phyloP scores from a whole-genome alignment of 1,139 yeast species.

The Pichia sp. region DNA sequence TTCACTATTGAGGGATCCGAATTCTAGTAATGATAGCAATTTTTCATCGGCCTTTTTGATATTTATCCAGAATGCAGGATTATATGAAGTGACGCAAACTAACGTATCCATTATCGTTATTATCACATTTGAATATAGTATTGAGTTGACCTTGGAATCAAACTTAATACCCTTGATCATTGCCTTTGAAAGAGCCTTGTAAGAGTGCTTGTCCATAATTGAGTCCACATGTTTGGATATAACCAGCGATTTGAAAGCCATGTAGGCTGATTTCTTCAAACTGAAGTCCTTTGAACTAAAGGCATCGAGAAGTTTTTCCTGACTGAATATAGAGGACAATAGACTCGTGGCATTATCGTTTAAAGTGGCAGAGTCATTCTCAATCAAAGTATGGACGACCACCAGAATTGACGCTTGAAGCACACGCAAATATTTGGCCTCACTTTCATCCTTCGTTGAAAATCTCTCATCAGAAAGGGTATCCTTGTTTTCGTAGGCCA shows the following conservation, averaged over 20 bases:
- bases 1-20: slow-evolving; percentile 52
- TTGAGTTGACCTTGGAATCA: slow-evolving; percentile 30
- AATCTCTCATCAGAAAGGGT: slow-evolving; percentile 75
- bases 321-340: slow-evolving; percentile 32
- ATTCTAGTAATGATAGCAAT: slow-evolving; percentile 41
- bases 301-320: slow-evolving; percentile 44
- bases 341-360: slow-evolving; percentile 22
- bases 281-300: slow-evolving; percentile 39
- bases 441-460: slow-evolving; percentile 61
- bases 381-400: slow-evolving; percentile 31
- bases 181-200: slow-evolving; percentile 46
- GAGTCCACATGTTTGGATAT: slow-evolving; percentile 9
- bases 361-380: slow-evolving; percentile 17
- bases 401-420: slow-evolving; percentile 49
- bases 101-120: slow-evolving; percentile 49
- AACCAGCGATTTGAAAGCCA: slow-evolving; percentile 33
- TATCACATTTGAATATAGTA: slow-evolving; percentile 43
- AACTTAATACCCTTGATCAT: slow-evolving; percentile 50
- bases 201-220: slow-evolving; percentile 32
- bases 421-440: slow-evolving; percentile 61
- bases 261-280: slow-evolving; percentile 44
- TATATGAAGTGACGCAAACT: slow-evolving; percentile 38
- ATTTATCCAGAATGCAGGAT: slow-evolving; percentile 46
- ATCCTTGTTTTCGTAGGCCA: slow-evolving; percentile 53
- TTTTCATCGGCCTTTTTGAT: slow-evolving; percentile 41